phyloP scores from a whole-genome alignment of 2,329 filamentous ascomycete genomes.

The Colletotrichum theobromicola region DNA sequence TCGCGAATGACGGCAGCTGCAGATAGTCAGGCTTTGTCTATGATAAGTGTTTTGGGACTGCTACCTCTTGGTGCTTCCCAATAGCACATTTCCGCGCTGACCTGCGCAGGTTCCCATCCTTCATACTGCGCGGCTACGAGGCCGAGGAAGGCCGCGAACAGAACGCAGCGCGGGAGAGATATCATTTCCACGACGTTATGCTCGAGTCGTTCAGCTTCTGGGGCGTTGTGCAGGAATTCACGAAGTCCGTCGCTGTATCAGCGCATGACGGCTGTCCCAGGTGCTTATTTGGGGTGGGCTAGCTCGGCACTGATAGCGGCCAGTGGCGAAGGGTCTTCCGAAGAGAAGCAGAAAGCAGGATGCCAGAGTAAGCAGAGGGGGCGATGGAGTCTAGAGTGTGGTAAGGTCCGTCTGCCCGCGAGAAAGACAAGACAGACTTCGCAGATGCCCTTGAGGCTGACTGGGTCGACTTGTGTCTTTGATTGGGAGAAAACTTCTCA shows the following conservation, averaged over 20 bases:
- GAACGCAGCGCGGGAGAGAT: constrained; percentile 9
- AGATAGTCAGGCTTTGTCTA: no score
- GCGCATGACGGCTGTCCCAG: not conserved
- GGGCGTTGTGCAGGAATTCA: not conserved
- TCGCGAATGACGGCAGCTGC: not conserved
- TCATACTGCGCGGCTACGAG: constrained; percentile 38
- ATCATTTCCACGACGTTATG: not conserved
- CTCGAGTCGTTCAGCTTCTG: not conserved
- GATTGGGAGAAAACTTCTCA: no score
- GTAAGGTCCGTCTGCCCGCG: not conserved
- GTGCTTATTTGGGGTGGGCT: not conserved
- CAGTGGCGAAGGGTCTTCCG: not conserved
- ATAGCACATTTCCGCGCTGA: not conserved
- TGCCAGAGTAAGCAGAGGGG: not conserved
- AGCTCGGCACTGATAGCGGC: not conserved
- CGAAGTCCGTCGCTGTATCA: not conserved
- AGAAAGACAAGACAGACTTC: not conserved
- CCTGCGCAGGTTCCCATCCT: constrained; percentile 45
- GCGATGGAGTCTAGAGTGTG: not conserved
- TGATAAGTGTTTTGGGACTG: no score
- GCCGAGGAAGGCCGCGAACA: constrained; percentile 31
- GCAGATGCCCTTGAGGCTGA: no score
- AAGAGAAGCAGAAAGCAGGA: not conserved
- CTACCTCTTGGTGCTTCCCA: not conserved
- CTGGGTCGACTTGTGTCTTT: no score